These are phyloP conservation scores for Lyophyllum decastes DNA, from an alignment of 768 basidiomycete species.

Conservation along the genomic window DNA sequence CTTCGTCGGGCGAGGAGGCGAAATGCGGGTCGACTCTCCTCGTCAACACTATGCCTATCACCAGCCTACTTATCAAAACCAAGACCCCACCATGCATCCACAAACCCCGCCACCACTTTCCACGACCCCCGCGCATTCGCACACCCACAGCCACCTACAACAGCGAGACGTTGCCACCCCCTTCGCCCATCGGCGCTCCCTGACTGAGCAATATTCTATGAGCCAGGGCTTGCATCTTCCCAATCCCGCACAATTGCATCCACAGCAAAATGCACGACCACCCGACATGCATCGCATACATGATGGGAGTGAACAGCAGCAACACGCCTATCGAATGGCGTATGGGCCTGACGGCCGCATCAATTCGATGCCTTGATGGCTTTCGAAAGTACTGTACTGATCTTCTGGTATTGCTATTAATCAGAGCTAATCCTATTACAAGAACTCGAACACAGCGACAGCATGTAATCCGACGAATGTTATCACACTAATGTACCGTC, in stretches of 20 bases:
- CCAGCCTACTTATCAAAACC: slow-evolving; percentile 46
- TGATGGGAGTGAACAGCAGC: slow-evolving; percentile 33
- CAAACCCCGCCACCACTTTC: slow-evolving; percentile 40
- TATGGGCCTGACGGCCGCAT: slow-evolving; percentile 49
- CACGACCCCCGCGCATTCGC: slow-evolving; percentile 34
- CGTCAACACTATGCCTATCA: slow-evolving; percentile 57
- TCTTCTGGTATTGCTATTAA: slow-evolving; percentile 9
- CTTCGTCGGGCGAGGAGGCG: slow-evolving; percentile 42
- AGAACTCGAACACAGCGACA: slow-evolving; percentile 7
- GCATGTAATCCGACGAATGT: slow-evolving; percentile 20
- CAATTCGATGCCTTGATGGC: slow-evolving; percentile 45
- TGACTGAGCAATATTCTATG: slow-evolving; percentile 55
- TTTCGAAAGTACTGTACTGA: slow-evolving; percentile 7
- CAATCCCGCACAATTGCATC: slow-evolving; percentile 43
- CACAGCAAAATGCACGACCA: slow-evolving; percentile 39
- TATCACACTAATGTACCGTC: slow-evolving; percentile 28
- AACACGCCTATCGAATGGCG: slow-evolving; percentile 34
- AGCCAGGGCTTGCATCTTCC: slow-evolving; percentile 53
- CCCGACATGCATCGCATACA: slow-evolving; percentile 44
- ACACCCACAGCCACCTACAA: slow-evolving; percentile 32
- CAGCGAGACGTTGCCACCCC: slow-evolving; percentile 46
- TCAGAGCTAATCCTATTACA: slow-evolving; percentile 18
- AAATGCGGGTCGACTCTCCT: slow-evolving; percentile 43
- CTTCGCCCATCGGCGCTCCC: slow-evolving; percentile 57
- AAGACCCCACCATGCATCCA: slow-evolving; percentile 41